Conservation (phyloP, 2,329 filamentous ascomycete species). For the Monosporascus ibericus region DNA sequence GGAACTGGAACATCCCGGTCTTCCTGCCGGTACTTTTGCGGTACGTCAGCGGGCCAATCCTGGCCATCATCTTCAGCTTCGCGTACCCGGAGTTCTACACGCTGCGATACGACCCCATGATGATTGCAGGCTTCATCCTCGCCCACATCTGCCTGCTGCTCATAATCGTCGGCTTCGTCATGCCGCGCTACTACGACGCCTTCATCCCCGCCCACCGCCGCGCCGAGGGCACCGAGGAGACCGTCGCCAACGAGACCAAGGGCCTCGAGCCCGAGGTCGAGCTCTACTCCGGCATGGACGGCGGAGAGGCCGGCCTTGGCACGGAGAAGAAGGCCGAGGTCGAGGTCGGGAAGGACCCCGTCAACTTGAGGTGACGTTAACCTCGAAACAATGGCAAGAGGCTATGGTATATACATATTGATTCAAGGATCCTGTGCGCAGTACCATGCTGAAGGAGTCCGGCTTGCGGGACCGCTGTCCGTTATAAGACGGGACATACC, state of each 20-base stretch:
- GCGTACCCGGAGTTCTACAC: constrained; percentile 44
- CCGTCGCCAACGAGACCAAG: constrained; percentile 4
- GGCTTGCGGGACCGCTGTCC: too few species aligned
- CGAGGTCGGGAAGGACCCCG: background rate
- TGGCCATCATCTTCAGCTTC: constrained; percentile 47
- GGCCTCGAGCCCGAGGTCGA: background rate
- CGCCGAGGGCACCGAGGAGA: constrained; percentile 32
- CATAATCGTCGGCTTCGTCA: constrained; percentile 40
- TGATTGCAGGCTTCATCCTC: constrained; percentile 43
- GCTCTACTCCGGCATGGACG: background rate
- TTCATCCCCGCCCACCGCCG: constrained; percentile 42
- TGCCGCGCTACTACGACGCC: constrained; percentile 48
- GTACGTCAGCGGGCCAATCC: constrained; percentile 42
- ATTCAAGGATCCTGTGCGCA: too few species aligned
- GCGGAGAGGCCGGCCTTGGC: background rate
- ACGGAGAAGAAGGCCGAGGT: background rate
- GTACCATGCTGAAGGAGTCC: too few species aligned
- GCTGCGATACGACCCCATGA: constrained; percentile 42
- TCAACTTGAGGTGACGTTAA: too few species aligned
- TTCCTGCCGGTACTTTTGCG: constrained; percentile 46
- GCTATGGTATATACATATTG: too few species aligned
- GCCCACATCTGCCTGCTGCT: constrained; percentile 40
- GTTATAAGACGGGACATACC: too few species aligned
- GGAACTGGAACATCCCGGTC: constrained; percentile 49
- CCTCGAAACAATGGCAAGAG: too few species aligned